Base-by-base conservation (phyloP, 805 yeast genomes). In the Saccharomycopsis guyanensis region DNA sequence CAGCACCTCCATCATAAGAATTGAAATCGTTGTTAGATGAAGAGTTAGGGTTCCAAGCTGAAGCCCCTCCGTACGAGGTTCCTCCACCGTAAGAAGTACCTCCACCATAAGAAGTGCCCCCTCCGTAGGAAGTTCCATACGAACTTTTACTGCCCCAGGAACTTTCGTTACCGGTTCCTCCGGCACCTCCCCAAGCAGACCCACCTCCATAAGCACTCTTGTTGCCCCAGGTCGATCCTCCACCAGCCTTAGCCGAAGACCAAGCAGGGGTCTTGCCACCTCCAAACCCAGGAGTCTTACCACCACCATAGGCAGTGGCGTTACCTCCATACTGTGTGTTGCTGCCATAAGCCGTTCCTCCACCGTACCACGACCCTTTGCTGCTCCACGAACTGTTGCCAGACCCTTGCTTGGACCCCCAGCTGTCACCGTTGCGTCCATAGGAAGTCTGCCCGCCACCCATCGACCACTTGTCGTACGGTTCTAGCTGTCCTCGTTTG, bases 401-500 rank as follows among this genome's bases (percentile, higher is more conserved):
- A n/a, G n/a, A n/a, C n/a, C n/a, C n/a, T n/a, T n/a, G n/a, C n/a
- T n/a, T n/a, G n/a, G n/a, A n/a, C 33, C 69, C 66, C 24, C 62
- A 60, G 24, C 56, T 57, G 20, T 56, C 55, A 12, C 55, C 40
- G 46, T 27, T 45, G 33, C 57, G 53, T 34, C 53, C 51, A 20
- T 65, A 53, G 66, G 63, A n/a, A 67, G 59, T 54, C 60, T 58
- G 46, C 45, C 67, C 49, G 33, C 51, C 54, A 42, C 36, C 50
- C 52, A 41, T 53, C 36, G 42, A 51, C 42, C 48, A 83, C 53
- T 87, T 85, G 56, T 83, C 82, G 60, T 86, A 87, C 16, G 95
- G 82, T 36, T 83, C 71, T 48, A 86, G 73, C 53, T 72, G 79
- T 40, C 87, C 87, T 43, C 75, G 68, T 47, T 77, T 80, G 41